Conservation (phyloP, 805 yeast species). For the Cyberlindnera saturnus region DNA sequence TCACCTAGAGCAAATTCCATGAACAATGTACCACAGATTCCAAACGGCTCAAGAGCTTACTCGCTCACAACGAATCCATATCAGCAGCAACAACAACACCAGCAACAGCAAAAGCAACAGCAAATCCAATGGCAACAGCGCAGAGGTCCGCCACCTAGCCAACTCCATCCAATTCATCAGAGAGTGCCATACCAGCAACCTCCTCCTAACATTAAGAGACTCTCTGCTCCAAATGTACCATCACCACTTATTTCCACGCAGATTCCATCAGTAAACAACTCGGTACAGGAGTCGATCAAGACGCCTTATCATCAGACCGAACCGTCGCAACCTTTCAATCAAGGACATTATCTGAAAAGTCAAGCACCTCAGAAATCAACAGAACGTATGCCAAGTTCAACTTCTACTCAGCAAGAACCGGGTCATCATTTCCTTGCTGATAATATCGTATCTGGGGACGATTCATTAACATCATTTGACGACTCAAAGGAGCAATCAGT, state of each 20-base stretch:
- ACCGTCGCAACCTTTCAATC: no score
- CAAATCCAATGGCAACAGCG: conserved; percentile 3
- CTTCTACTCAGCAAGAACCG: background rate
- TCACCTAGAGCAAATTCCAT: conserved; percentile 16
- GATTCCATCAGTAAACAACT: no score
- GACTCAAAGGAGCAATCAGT: conserved; percentile 3
- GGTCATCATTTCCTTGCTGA: conserved; percentile 23
- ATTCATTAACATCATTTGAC: conserved; percentile 5
- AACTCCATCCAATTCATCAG: conserved; percentile 2
- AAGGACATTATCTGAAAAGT: no score
- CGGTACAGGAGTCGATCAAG: no score
- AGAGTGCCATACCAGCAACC: conserved; percentile 4
- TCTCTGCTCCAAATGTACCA: conserved; percentile 14
- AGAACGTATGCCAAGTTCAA: background rate
- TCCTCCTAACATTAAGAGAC: conserved; percentile 8
- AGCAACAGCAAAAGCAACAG: conserved; percentile 2
- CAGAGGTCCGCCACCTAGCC: conserved; percentile 1
- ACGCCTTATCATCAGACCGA: no score
- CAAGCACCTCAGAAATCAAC: no score
- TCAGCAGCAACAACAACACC: conserved; percentile 4
- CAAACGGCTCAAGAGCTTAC: conserved; percentile 14
- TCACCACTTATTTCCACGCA: conserved; percentile 12
- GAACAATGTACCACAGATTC: conserved; percentile 5
- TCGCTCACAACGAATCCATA: conserved; percentile 20
- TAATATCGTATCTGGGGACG: conserved; percentile 10